Base-by-base conservation (phyloP, 2,329 filamentous ascomycete species). In the Phialophora macrospora region DNA sequence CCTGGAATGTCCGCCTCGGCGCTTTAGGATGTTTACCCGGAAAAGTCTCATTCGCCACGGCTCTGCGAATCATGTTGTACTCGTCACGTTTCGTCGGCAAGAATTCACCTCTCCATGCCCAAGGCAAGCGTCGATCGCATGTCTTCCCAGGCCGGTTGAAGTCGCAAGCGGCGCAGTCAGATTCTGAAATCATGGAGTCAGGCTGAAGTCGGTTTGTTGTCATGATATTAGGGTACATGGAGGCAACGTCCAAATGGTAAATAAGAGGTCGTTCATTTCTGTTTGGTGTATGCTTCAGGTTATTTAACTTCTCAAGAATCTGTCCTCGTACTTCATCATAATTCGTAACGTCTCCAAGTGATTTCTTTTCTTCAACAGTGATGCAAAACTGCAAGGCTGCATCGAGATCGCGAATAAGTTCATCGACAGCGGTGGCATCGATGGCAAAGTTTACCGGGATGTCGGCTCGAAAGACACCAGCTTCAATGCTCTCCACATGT, bases 191-290 rank as follows among this genome's bases (percentile, higher is more conserved):
- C 93, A 99, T 96, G n/a, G 95, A 98, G 77, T 99, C 95, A 0
- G 95, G 95, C 73, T 99, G 95, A 55, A 99, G 80, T 77, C 95
- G 90, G 77, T 99, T 99, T 1, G 95, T 99, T 1, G 96, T 99
- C 96, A 99, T 99, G 77, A 99, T 99, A 78, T 99, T 99, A 9
- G 95, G 95, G 76, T 99, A 99, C 95, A 99, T 99, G 66, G 95
- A 97, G 20, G 95, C 95, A 65, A 99, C 96, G 75, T 99, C 95
- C 80, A 99, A 83, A 83, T 99, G 95, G 79, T 99, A 99, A 70
- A 99, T 99, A 34, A 96, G 85, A 4, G 95, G 95, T 51, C 88
- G 83, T 77, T 99, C 95, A 72, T 83, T 88, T 68, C 95, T 86
- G 73, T 96, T 93, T 0, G 95, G 94, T 0, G 89, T 95, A 59